These are phyloP conservation scores for Trichoderma sp. DNA, from an alignment of 2,329 filamentous ascomycete genomes.

Conservation along the genomic window DNA sequence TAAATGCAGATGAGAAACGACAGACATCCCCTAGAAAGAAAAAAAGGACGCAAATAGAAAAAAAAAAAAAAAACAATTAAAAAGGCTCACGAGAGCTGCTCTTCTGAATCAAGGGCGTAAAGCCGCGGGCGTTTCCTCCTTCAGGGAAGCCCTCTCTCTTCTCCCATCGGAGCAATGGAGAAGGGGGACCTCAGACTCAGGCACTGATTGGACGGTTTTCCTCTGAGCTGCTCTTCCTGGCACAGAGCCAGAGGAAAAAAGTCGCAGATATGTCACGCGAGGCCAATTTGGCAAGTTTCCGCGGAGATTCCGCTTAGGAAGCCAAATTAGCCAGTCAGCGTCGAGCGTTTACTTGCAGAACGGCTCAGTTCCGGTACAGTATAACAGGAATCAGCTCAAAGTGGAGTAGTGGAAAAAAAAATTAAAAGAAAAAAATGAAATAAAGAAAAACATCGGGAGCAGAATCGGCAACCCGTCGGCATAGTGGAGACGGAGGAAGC, in stretches of 20 bases:
- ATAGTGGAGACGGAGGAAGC: constrained; percentile 15
- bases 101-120: not conserved
- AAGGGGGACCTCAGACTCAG: not conserved
- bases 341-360: not conserved
- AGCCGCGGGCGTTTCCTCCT: not conserved
- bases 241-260: not conserved
- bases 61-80: not conserved
- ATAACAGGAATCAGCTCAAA: not conserved
- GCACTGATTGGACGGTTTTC: not conserved
- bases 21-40: not conserved
- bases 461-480: constrained; percentile 6
- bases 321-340: constrained; percentile 18
- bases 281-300: not conserved
- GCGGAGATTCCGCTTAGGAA: constrained; percentile 16
- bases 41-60: not conserved
- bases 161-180: not conserved
- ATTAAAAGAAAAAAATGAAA: no score
- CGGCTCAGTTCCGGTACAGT: not conserved
- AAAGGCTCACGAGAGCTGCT: not conserved
- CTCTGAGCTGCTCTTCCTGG: not conserved
- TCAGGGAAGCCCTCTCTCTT: not conserved
- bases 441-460: not conserved
- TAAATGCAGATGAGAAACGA: not conserved
- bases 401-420: not conserved
- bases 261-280: constrained; percentile 12